A percentile compares a stretch with the other conserved stretches of the same genome.
Evolutionary conservation across 352 stramenopile genomes (phyloP).

Genomic region (Globisporangium paroecandrum): DNA sequence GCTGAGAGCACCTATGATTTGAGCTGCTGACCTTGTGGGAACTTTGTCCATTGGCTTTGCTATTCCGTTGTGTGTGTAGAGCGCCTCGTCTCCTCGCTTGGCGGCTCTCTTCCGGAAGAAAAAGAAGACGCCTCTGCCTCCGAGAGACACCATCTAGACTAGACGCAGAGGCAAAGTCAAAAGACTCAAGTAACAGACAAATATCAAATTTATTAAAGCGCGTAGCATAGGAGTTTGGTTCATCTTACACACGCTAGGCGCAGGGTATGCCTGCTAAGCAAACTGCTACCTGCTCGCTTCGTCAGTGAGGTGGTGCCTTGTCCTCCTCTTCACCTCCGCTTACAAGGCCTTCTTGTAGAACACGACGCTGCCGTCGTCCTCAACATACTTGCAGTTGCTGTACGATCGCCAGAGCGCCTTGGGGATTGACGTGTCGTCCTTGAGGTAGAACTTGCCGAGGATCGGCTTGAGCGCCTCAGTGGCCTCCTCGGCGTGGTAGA

Average conservation of each 20-base stretch:
- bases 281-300: background rate
- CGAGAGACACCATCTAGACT: background rate
- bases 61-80: background rate
- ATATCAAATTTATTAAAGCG: slow-evolving; percentile 9
- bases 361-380: slow-evolving; percentile 88
- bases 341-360: slow-evolving; percentile 86
- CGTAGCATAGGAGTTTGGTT: background rate
- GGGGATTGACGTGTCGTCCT: slow-evolving; percentile 89
- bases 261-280: background rate
- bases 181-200: background rate
- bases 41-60: background rate
- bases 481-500: slow-evolving; percentile 96
- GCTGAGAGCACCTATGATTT: background rate
- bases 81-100: background rate
- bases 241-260: too few relatives aligned
- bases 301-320: too few relatives aligned
- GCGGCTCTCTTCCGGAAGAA: slow-evolving; percentile 6
- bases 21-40: background rate
- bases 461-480: slow-evolving; percentile 92
- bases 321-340: background rate
- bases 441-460: slow-evolving; percentile 95
- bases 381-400: slow-evolving; percentile 93
- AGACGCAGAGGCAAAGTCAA: background rate
- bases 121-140: background rate
- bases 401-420: slow-evolving; percentile 92